Base-by-base conservation (phyloP, 2,329 filamentous ascomycete species). In the Fusarium sp. region DNA sequence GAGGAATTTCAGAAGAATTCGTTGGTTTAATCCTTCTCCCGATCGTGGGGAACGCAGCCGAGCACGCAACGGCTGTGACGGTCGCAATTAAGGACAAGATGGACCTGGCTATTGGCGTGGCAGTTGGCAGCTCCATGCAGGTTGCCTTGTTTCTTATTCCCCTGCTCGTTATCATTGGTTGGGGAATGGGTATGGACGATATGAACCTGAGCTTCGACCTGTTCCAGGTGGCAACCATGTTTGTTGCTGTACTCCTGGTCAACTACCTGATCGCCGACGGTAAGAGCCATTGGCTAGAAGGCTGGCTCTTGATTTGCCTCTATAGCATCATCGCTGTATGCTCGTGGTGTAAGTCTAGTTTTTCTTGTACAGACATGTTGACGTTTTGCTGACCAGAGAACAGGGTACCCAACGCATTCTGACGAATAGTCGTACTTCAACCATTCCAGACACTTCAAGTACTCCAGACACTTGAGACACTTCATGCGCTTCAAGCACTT, bases 231-330 rank as follows among this genome's bases (percentile, higher is more conserved):
- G 91, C 94, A 22, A 90, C 92, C 40, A 82, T 97, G 40, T 96
- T 97, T 71, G 92, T 96, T 14, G 89, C 92, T 3, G 92, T 93
- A 0, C 87, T 97, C 41, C 84, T 97, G 33, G 92, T 94, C 59
- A 97, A 96, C 76, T 97, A 96, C 76, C 80, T 97, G 43, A 93
- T 96, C 48, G 85, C 90, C 20, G 93, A 96, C 72, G 93, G 93
- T 30, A 88, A 93, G 76, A 94, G 90, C 65, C 93, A 95, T 72
- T 96, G 92, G 82, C 84, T 95, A 0, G 92, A 96, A 78, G 92
- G 92, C 4, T 88, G 89, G 62, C 80, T 95, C 59, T 78, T 96
- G 33, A 91, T 94, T 52, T 92, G 90, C 39, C 84, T 93, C 5
- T 96, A 96, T 74, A 82, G 90, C 40, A 96, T 96, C 54, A 94